These are phyloP conservation scores for Cladophialophora exuberans DNA, from an alignment of 2,329 filamentous ascomycete genomes.

Conservation along the genomic window DNA sequence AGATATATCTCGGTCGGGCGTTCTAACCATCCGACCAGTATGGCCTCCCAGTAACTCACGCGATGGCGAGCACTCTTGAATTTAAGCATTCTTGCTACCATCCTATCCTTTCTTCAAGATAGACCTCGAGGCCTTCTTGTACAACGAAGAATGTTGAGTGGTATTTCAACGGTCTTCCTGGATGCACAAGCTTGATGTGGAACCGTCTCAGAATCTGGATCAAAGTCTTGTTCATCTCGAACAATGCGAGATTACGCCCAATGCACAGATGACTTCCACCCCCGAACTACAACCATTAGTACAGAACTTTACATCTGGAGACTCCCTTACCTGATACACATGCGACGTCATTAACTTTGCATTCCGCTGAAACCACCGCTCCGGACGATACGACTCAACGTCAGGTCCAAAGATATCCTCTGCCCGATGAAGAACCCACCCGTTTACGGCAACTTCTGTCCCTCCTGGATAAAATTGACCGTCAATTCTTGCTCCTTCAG, in stretches of 20 bases:
- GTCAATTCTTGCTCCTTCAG: slow-evolving; percentile 28
- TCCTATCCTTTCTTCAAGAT: slow-evolving; percentile 36
- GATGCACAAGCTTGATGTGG: slow-evolving; percentile 57
- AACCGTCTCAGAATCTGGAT: slow-evolving; percentile 59
- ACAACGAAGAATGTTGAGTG: slow-evolving; percentile 64
- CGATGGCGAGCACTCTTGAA: no score
- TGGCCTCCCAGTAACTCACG: no score
- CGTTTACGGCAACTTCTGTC: slow-evolving; percentile 31
- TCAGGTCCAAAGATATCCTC: slow-evolving; percentile 45
- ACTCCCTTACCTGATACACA: slow-evolving; percentile 54
- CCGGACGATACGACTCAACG: slow-evolving; percentile 46
- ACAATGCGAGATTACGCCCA: slow-evolving; percentile 57
- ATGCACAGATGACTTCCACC: slow-evolving; percentile 61
- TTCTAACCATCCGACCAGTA: no score
- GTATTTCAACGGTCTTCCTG: slow-evolving; percentile 54
- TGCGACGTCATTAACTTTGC: slow-evolving; percentile 56
- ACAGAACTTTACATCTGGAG: no score
- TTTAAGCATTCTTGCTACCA: no score
- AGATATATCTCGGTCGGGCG: no score
- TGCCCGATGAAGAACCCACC: slow-evolving; percentile 50
- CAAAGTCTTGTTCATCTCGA: slow-evolving; percentile 64
- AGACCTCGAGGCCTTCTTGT: slow-evolving; percentile 59
- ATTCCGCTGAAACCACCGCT: slow-evolving; percentile 48
- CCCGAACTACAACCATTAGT: slow-evolving; percentile 46
- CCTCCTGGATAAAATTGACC: slow-evolving; percentile 27